These are phyloP conservation scores for Aspergillus mulundensis DNA, from an alignment of 495 filamentous ascomycete genomes.

Conservation along the genomic window DNA sequence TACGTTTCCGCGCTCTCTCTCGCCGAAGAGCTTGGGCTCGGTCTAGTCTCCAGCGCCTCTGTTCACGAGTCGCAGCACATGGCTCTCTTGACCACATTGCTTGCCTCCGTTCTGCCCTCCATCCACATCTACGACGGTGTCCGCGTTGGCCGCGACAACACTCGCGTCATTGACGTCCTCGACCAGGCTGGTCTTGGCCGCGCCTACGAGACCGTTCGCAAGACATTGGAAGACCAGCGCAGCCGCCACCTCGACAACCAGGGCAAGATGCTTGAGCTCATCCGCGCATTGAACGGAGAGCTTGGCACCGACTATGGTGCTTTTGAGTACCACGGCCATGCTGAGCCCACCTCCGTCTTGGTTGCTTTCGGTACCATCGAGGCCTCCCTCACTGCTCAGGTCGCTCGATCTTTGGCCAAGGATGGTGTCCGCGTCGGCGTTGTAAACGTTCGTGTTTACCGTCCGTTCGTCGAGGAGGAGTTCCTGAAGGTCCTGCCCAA, in stretches of 20 bases:
- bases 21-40: conserved; percentile 89
- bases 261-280: conserved; percentile 67
- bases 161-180: conserved; percentile 79
- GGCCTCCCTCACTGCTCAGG: conserved; percentile 76
- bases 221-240: conserved; percentile 52
- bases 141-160: conserved; percentile 76
- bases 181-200: conserved; percentile 66
- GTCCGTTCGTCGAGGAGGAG: conserved; percentile 89
- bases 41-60: conserved; percentile 78
- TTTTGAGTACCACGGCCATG: conserved; percentile 93
- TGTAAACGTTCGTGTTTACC: conserved; percentile 86
- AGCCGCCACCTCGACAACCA: conserved; percentile 71
- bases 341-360: conserved; percentile 68
- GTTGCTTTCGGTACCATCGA: conserved; percentile 92
- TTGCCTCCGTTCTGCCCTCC: conserved; percentile 74
- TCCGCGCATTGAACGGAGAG: conserved; percentile 83
- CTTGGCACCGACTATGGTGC: conserved; percentile 87
- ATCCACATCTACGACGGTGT: conserved; percentile 94
- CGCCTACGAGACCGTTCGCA: conserved; percentile 64
- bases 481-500: conserved; percentile 78
- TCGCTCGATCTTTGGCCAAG: conserved; percentile 67
- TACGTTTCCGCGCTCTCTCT: conserved; percentile 76
- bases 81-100: conserved; percentile 79
- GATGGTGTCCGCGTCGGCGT: conserved; percentile 75
- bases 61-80: conserved; percentile 93